These are phyloP conservation scores for Wickerhamomyces tratensis DNA, from an alignment of 805 yeast genomes.

Conservation along the genomic window DNA sequence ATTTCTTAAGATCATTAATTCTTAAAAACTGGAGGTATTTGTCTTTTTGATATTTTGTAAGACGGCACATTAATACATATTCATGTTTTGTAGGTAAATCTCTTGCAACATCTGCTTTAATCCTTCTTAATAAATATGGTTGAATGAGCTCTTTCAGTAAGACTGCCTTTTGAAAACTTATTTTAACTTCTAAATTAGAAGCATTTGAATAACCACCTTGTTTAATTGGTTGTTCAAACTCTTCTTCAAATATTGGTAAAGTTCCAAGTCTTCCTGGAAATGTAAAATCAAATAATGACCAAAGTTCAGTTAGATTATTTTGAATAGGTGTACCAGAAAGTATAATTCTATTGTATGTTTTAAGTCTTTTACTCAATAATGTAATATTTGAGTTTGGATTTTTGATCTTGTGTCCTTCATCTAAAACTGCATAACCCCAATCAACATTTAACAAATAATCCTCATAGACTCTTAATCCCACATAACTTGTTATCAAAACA, in stretches of 20 bases:
- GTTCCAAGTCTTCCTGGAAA: slow-evolving; percentile 95
- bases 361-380: slow-evolving; percentile 71
- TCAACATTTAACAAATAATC: slow-evolving; percentile 48
- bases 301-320: slow-evolving; percentile 80
- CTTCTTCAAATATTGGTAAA: slow-evolving; percentile 86
- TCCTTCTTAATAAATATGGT: slow-evolving; percentile 79
- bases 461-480: slow-evolving; percentile 67
- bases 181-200: slow-evolving; percentile 87
- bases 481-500: slow-evolving; percentile 85
- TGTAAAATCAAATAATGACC: slow-evolving; percentile 93
- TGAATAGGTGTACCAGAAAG: slow-evolving; percentile 96
- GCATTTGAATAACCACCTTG: slow-evolving; percentile 99
- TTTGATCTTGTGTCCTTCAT: slow-evolving; percentile 95
- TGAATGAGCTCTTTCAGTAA: slow-evolving; percentile 79
- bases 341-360: slow-evolving; percentile 78
- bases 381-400: slow-evolving; percentile 91
- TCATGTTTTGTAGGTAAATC: slow-evolving; percentile 91
- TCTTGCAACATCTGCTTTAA: slow-evolving; percentile 90
- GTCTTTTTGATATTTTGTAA: slow-evolving; percentile 67
- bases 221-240: slow-evolving; percentile 87
- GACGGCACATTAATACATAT: slow-evolving; percentile 84
- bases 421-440: slow-evolving; percentile 90
- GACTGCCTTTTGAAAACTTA: slow-evolving; percentile 94
- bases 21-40: slow-evolving; percentile 67
- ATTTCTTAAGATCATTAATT: slow-evolving; percentile 70